phyloP scores from a whole-genome alignment of 2,329 filamentous ascomycete genomes.

The Fusarium sp. region DNA sequence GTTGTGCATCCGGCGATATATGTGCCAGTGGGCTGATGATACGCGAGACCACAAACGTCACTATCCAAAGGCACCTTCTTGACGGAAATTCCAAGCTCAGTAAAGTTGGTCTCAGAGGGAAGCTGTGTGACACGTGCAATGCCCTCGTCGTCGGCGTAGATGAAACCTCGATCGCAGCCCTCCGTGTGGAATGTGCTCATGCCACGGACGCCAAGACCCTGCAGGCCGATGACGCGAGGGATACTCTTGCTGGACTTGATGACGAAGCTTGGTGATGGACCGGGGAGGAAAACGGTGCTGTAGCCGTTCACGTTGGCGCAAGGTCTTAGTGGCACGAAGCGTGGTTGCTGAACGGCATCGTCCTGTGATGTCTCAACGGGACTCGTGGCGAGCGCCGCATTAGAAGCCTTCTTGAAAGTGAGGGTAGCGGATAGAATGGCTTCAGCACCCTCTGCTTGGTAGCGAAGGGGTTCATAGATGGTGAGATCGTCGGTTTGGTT shows the following conservation, averaged over 20 bases:
- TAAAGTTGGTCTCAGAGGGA: conserved; percentile 73
- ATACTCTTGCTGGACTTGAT: conserved; percentile 83
- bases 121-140: conserved; percentile 80
- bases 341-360: conserved; percentile 60
- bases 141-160: conserved; percentile 81
- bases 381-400: conserved; percentile 73
- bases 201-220: conserved; percentile 75
- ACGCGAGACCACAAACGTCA: conserved; percentile 79
- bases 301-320: conserved; percentile 80
- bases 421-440: conserved; percentile 66
- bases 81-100: conserved; percentile 81
- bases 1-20: conserved; percentile 82
- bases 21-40: conserved; percentile 78
- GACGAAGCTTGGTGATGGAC: conserved; percentile 83
- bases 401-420: conserved; percentile 81
- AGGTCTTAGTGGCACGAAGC: conserved; percentile 66
- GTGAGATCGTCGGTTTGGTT: conserved; percentile 85
- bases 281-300: conserved; percentile 84
- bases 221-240: conserved; percentile 80
- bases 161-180: conserved; percentile 84
- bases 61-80: conserved; percentile 77
- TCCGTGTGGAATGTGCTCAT: conserved; percentile 83
- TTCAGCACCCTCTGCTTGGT: conserved; percentile 53
- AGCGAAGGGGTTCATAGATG: conserved; percentile 84
- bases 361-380: conserved; percentile 63